These are phyloP conservation scores for Arthrobotrys pseudoclavata DNA, from an alignment of 2,329 filamentous ascomycete genomes.

Conservation along the genomic window DNA sequence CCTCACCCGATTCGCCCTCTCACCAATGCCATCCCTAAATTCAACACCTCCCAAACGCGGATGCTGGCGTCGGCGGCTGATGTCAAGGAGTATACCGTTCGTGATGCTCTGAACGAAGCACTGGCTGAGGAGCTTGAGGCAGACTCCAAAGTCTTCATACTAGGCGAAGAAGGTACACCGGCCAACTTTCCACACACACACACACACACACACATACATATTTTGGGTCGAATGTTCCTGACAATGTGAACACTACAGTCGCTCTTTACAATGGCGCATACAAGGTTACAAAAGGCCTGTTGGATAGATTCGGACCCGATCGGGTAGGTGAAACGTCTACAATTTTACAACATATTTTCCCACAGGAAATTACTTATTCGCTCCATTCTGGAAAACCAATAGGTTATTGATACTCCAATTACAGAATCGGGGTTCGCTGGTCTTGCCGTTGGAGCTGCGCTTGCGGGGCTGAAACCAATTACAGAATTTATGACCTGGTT, in stretches of 20 bases:
- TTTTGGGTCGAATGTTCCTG: background rate
- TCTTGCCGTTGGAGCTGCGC: slow-evolving; percentile 92
- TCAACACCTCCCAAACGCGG: slow-evolving; percentile 30
- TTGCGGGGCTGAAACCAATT: slow-evolving; percentile 93
- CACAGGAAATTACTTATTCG: background rate
- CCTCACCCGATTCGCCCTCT: background rate
- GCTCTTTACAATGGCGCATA: slow-evolving; percentile 88
- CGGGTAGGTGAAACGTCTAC: slow-evolving; percentile 67
- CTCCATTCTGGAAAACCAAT: background rate
- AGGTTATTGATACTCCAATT: slow-evolving; percentile 96
- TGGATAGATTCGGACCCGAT: slow-evolving; percentile 97
- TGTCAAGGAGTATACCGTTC: slow-evolving; percentile 72
- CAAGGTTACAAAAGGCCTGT: slow-evolving; percentile 97
- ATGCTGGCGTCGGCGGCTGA: slow-evolving; percentile 42
- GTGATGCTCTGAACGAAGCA: slow-evolving; percentile 97
- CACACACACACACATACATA: background rate
- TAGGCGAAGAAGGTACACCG: slow-evolving; percentile 89
- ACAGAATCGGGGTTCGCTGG: slow-evolving; percentile 96
- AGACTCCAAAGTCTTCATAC: slow-evolving; percentile 93
- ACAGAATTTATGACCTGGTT: slow-evolving; percentile 97
- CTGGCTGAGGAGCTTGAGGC: slow-evolving; percentile 95
- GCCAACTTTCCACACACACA: background rate
- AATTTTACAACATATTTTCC: background rate
- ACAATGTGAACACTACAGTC: slow-evolving; percentile 14
- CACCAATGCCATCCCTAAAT: slow-evolving; percentile 16